phyloP scores from a whole-genome alignment of 495 filamentous ascomycete genomes.

The Trichocladium uniseriatum region DNA sequence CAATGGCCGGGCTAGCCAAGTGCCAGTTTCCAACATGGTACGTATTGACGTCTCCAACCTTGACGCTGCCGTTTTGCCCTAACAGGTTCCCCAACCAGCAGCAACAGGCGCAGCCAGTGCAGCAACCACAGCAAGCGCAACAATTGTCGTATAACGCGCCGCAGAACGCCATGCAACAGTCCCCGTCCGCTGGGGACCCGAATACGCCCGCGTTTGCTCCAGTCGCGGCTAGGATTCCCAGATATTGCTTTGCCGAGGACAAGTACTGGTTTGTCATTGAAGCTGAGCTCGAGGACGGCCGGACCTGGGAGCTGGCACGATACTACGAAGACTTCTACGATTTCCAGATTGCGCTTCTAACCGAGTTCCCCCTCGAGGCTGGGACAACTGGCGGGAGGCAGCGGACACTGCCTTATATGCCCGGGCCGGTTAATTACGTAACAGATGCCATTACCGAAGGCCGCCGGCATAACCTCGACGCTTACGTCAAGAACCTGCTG shows the following conservation, averaged over 20 bases:
- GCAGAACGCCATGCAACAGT: constrained; percentile 22
- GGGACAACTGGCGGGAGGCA: constrained; percentile 68
- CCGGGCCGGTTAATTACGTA: constrained; percentile 93
- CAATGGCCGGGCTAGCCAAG: constrained; percentile 35
- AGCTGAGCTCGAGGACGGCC: constrained; percentile 79
- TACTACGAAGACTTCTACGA: constrained; percentile 99
- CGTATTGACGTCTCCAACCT: constrained; percentile 18
- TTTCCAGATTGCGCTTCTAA: constrained; percentile 90
- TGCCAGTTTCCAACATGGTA: constrained; percentile 35
- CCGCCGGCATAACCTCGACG: constrained; percentile 79
- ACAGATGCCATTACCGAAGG: constrained; percentile 95
- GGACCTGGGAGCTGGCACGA: constrained; percentile 82
- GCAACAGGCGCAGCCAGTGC: constrained; percentile 6
- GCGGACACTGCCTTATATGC: constrained; percentile 93
- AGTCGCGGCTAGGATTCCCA: constrained; percentile 73
- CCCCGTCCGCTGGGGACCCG: constrained; percentile 29
- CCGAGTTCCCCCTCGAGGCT: constrained; percentile 88
- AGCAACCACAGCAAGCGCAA: constrained; percentile 24
- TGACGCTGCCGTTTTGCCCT: not conserved
- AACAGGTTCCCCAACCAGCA: not conserved
- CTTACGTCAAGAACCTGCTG: constrained; percentile 87
- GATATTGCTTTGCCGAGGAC: constrained; percentile 93
- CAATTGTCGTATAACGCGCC: constrained; percentile 18
- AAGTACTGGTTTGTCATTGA: constrained; percentile 99
- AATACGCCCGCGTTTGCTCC: constrained; percentile 40